These are phyloP conservation scores for Thelonectria rubi DNA, from an alignment of 2,329 filamentous ascomycete species.

Conservation along the genomic window DNA sequence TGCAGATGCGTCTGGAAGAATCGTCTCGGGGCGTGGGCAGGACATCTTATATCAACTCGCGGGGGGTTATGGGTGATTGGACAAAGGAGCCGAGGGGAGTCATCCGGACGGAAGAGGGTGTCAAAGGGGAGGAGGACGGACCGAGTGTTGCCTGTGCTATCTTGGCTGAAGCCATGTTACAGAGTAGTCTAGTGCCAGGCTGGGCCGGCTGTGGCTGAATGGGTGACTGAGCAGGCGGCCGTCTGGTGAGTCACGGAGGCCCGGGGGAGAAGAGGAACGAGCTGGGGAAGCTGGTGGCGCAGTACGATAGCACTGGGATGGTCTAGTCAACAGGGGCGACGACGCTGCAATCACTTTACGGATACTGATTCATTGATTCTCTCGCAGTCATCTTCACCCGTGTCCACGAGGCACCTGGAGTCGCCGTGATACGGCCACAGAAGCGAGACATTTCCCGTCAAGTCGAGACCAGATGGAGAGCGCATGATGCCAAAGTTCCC, in stretches of 20 bases:
- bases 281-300: too few relatives aligned
- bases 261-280: too few relatives aligned
- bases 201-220: conserved; percentile 9
- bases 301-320: not conserved
- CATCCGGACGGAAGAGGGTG: conserved; percentile 39
- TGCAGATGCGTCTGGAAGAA: conserved; percentile 36
- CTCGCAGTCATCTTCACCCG: not conserved
- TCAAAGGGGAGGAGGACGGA: not conserved
- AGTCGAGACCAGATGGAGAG: not conserved
- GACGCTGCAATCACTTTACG: too few relatives aligned
- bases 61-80: conserved; percentile 30
- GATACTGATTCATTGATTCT: too few relatives aligned
- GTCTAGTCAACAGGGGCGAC: not conserved
- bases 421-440: conserved; percentile 21
- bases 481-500: not conserved
- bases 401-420: conserved; percentile 13
- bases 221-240: conserved; percentile 6
- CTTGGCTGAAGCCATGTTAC: not conserved
- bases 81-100: conserved; percentile 32
- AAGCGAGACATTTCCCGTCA: not conserved
- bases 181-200: too few relatives aligned
- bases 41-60: conserved; percentile 35
- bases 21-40: conserved; percentile 25
- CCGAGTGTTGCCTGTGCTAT: not conserved
- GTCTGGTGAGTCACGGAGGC: conserved; percentile 13